Conservation (phyloP, 768 basidiomycete species). For the Mrakia blollopis region DNA sequence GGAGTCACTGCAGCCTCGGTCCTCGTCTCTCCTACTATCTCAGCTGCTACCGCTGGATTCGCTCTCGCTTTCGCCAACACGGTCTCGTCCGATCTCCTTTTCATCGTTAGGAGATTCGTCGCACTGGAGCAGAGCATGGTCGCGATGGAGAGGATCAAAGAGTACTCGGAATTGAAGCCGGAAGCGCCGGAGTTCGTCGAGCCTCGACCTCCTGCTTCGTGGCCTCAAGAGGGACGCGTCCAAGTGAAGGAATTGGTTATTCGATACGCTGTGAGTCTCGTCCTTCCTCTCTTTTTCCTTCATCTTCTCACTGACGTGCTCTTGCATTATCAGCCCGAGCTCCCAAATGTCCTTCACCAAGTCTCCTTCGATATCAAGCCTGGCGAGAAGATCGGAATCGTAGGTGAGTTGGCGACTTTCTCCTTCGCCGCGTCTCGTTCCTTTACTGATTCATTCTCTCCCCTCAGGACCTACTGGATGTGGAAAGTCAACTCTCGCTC, state of each 20-base stretch:
- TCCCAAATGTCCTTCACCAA: slow-evolving; percentile 77
- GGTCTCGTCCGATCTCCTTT: slow-evolving; percentile 61
- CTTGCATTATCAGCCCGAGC: slow-evolving; percentile 52
- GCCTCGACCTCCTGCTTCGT: slow-evolving; percentile 67
- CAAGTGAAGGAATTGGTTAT: slow-evolving; percentile 41
- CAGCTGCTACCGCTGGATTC: slow-evolving; percentile 69
- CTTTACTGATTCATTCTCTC: neutral
- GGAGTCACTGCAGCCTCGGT: slow-evolving; percentile 67
- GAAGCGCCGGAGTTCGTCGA: slow-evolving; percentile 83
- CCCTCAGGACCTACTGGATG: no score
- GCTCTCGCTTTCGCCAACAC: slow-evolving; percentile 65
- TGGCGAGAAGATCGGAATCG: slow-evolving; percentile 64
- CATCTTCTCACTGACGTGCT: slow-evolving; percentile 45
- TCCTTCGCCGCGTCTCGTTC: neutral
- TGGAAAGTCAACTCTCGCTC: slow-evolving; percentile 45
- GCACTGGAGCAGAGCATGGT: slow-evolving; percentile 39
- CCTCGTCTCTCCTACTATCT: slow-evolving; percentile 63
- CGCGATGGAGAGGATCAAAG: slow-evolving; percentile 40
- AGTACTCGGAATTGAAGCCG: slow-evolving; percentile 43
- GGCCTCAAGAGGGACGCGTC: slow-evolving; percentile 57
- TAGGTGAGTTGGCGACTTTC: slow-evolving; percentile 42
- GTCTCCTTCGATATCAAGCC: slow-evolving; percentile 68
- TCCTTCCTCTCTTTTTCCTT: neutral
- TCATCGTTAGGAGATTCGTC: slow-evolving; percentile 61
- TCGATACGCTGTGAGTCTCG: slow-evolving; percentile 34